Conservation (phyloP, 108 stramenopile species). For the Aurantiochytrium sp. region DNA sequence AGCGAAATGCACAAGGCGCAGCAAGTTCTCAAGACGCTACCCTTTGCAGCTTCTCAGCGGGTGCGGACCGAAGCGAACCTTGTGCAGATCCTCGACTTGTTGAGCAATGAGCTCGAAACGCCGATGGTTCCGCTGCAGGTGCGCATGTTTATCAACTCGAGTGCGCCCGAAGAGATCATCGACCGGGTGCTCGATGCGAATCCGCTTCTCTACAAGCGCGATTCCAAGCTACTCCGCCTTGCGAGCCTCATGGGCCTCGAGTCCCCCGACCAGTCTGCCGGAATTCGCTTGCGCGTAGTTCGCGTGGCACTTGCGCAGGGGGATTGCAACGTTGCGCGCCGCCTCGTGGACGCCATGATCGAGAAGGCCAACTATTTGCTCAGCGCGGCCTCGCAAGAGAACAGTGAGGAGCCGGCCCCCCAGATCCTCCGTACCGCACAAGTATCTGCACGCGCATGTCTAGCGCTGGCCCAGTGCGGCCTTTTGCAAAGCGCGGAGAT, state of each 20-base stretch:
- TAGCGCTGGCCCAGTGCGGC: neutral
- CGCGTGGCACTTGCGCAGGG: neutral
- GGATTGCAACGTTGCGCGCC: neutral
- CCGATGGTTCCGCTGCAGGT: slow-evolving; percentile 28
- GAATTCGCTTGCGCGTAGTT: neutral
- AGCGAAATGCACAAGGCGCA: neutral
- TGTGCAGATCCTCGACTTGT: neutral
- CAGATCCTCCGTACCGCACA: neutral
- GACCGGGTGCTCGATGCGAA: neutral
- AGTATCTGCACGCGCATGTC: neutral
- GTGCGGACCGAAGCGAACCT: neutral
- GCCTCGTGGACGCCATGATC: neutral
- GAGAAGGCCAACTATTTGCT: neutral
- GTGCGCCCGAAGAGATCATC: neutral
- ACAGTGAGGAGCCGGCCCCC: too few relatives aligned
- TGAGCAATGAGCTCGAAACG: neutral
- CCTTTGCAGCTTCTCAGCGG: neutral
- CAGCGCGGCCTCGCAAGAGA: neutral
- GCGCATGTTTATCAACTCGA: neutral
- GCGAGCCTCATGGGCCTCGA: neutral
- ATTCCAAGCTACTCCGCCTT: neutral
- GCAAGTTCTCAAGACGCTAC: neutral
- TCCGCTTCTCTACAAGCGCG: neutral
- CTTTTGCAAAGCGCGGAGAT: neutral
- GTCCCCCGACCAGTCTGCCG: neutral